phyloP scores from a whole-genome alignment of 345 rosid genomes.

The Carallia brachiata region DNA sequence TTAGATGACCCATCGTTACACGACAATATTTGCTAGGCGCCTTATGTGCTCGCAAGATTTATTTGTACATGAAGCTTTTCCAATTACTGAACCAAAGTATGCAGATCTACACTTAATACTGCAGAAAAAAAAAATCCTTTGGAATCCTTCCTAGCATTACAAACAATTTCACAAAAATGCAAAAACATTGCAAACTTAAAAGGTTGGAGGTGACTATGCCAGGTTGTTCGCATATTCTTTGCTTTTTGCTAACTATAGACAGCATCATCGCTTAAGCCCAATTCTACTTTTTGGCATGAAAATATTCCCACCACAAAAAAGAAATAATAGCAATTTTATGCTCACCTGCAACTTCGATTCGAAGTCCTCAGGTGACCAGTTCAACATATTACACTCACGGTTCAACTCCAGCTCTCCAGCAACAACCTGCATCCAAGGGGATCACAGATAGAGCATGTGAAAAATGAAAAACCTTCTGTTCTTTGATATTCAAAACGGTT shows the following conservation, averaged over 20 bases:
- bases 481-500: too few species aligned
- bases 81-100: too few species aligned
- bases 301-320: not conserved
- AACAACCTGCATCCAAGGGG: constrained; percentile 60
- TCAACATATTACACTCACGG: constrained; percentile 80
- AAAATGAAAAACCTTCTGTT: too few species aligned
- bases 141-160: too few species aligned
- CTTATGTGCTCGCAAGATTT: too few species aligned
- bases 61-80: too few species aligned
- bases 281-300: not conserved
- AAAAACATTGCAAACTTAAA: not conserved
- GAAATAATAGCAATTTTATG: not conserved
- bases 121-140: too few species aligned
- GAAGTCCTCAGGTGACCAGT: constrained; percentile 97
- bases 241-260: constrained; percentile 4
- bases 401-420: constrained; percentile 96
- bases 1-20: too few species aligned
- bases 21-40: too few species aligned
- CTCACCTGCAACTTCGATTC: constrained; percentile 91
- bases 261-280: not conserved
- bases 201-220: not conserved
- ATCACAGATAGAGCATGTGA: constrained; percentile 10
- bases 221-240: not conserved
- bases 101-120: too few species aligned
- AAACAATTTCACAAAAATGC: too few species aligned